phyloP scores from a whole-genome alignment of 768 basidiomycete species.

The Phaffia australis region DNA sequence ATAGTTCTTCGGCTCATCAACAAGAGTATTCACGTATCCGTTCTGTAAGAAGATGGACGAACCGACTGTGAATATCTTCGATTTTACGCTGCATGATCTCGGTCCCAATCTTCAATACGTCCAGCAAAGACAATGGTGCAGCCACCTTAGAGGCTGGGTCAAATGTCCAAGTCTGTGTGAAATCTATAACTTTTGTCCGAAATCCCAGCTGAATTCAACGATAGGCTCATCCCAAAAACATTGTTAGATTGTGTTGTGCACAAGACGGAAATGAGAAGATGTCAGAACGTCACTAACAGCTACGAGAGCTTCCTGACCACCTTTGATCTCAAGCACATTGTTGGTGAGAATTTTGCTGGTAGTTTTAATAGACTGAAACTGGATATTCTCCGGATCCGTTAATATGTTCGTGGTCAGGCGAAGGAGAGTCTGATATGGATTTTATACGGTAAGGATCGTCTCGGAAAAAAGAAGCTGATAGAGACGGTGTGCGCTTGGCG shows the following conservation, averaged over 20 bases:
- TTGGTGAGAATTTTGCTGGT: conserved; percentile 9
- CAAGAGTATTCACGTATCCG: not conserved
- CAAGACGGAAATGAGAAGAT: not conserved
- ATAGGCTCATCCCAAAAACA: not conserved
- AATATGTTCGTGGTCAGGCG: conserved; percentile 8
- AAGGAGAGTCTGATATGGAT: not conserved
- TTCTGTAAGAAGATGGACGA: not conserved
- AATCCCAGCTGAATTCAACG: conserved; percentile 7
- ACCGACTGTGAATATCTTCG: conserved; percentile 11
- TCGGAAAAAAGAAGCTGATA: not conserved
- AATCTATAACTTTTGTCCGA: not conserved
- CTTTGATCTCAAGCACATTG: conserved; percentile 14
- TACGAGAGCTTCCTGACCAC: conserved; percentile 9
- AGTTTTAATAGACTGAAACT: conserved; percentile 11
- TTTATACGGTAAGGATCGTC: too few relatives aligned
- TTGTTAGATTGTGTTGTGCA: not conserved
- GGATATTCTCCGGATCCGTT: not conserved
- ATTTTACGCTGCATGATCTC: not conserved
- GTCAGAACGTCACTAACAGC: conserved; percentile 1
- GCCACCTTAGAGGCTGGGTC: not conserved
- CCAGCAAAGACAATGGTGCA: not conserved
- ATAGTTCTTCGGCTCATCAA: not conserved
- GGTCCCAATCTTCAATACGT: conserved; percentile 8
- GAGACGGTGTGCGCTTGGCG: not conserved
- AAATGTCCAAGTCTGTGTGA: conserved; percentile 6